Percentiles rank a stretch among this genome's conserved stretches.
These are phyloP conservation scores for Umbelopsis sp. DNA, from an alignment of 371 early-diverging fungal genomes.

Conservation along the genomic window DNA sequence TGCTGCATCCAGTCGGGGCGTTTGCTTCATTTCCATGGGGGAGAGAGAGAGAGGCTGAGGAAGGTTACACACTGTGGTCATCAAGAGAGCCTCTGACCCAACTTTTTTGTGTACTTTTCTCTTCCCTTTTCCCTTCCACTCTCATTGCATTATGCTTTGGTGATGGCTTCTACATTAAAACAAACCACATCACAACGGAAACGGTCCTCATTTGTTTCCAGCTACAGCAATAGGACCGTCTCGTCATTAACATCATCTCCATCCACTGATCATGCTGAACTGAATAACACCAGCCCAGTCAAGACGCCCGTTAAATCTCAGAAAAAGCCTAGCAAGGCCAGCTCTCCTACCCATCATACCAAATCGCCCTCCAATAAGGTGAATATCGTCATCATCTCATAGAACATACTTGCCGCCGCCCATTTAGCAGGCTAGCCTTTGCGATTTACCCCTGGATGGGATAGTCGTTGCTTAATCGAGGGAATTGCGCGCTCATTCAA, in stretches of 20 bases:
- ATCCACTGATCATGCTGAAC: slow-evolving; percentile 5
- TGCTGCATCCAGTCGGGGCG: slow-evolving; percentile 12
- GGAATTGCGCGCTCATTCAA: slow-evolving; percentile 6
- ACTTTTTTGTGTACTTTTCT: slow-evolving; percentile 5
- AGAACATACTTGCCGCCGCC: not conserved
- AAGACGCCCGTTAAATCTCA: slow-evolving; percentile 15
- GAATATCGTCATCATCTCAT: not conserved
- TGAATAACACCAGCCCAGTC: not conserved
- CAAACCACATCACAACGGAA: slow-evolving; percentile 13
- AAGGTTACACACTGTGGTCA: slow-evolving; percentile 18
- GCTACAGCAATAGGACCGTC: slow-evolving; percentile 12
- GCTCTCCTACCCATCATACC: not conserved
- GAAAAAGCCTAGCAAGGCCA: not conserved
- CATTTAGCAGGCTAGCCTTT: not conserved
- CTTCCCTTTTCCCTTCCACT: slow-evolving; percentile 2
- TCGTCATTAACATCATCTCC: slow-evolving; percentile 4
- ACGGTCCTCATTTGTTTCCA: slow-evolving; percentile 14
- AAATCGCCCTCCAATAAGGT: slow-evolving; percentile 8
- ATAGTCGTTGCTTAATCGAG: slow-evolving; percentile 12
- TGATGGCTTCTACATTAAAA: slow-evolving; percentile 15
- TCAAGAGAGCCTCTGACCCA: slow-evolving; percentile 15
- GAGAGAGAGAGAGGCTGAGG: slow-evolving; percentile 6
- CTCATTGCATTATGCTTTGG: slow-evolving; percentile 4
- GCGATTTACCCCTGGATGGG: slow-evolving; percentile 11
- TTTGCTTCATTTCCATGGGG: slow-evolving; percentile 4